Evolutionary conservation across 768 basidiomycete genomes (phyloP).

Genomic region (Tremella yokohamensis): DNA sequence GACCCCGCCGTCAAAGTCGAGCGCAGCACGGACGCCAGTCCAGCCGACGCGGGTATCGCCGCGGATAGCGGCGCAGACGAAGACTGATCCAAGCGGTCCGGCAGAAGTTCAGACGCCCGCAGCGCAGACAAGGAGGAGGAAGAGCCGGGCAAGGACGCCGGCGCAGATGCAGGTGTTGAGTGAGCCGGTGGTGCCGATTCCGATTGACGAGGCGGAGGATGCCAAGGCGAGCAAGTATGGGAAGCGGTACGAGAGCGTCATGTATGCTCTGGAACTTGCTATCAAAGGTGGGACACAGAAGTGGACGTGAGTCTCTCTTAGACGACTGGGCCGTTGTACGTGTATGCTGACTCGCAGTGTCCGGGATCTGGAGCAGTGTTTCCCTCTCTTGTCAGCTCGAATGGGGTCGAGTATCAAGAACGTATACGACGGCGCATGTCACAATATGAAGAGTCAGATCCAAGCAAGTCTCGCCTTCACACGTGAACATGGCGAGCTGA

Average conservation of each 20-base stretch:
- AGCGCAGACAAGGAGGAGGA: no score
- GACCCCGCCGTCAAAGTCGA: no score
- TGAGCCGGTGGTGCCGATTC: constrained; percentile 9
- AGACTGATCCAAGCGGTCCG: no score
- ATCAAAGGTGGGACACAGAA: constrained; percentile 41
- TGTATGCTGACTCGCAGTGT: constrained; percentile 20
- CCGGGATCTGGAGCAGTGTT: constrained; percentile 28
- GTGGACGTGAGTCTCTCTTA: constrained; percentile 44
- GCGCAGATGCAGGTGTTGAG: constrained; percentile 6
- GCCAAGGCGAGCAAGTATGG: constrained; percentile 27
- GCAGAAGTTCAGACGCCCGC: neutral
- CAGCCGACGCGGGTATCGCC: neutral
- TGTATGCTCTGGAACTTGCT: constrained; percentile 42
- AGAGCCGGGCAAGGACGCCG: neutral
- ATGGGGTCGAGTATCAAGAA: constrained; percentile 24
- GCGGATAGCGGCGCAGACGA: neutral
- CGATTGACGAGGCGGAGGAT: constrained; percentile 4
- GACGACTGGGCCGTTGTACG: neutral
- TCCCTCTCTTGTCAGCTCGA: constrained; percentile 26
- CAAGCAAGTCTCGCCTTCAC: constrained; percentile 27
- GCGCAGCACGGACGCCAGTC: no score
- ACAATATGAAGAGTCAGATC: constrained; percentile 30
- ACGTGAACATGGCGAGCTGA: neutral
- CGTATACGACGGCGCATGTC: constrained; percentile 25
- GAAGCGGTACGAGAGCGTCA: constrained; percentile 31